Base-by-base conservation (phyloP, 768 basidiomycete species). In the Lactifluus echinatus region DNA sequence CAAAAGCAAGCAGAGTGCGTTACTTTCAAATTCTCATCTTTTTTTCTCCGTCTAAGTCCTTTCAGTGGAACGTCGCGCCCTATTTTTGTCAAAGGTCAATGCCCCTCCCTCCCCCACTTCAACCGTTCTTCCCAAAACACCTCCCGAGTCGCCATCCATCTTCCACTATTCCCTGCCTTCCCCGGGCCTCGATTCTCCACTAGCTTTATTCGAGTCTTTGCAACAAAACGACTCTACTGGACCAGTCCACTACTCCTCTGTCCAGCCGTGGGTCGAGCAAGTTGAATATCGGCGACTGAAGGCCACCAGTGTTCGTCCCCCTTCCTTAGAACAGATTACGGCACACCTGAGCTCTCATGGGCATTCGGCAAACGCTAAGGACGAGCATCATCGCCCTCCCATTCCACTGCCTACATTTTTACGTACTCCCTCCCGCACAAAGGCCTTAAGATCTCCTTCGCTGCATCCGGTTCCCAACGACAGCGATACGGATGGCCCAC, bases 311-410 rank as follows among this genome's bases (percentile, higher is more conserved):
- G 71, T 69, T 59, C 62, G 67, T 42, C 66, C 83, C 36, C 87
- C 87, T 21, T 89, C 87, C 24, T 79, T 90, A 58, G 87, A 87
- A 62, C 83, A 89, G 65, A 89, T 89, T 57, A 80, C 82, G 31
- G 82, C 86, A 40, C 85, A 76, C 60, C 64, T 87, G 63, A 76
- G 74, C 59, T 70, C 71, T 24, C 72, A 74, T 33, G 68, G 68
- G 50, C 68, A 72, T 58, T 66, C 62, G 29, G 52, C 63, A n/a
- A 51, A 69, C 46, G 39, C 53, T 39, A 61, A 59, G 52, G 64
- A 55, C 62, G 65, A 69, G 46, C 59, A 39, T 62, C 63, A 57
- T 42, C 65, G 59, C 55, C 48, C 59, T 56, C 61, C 60, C 21
- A 63, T 61, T 57, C 73, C 71, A 48, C 64, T 74, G 36, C 73